phyloP scores from a whole-genome alignment of 2,329 filamentous ascomycete genomes.

The Exophiala calicioides region DNA sequence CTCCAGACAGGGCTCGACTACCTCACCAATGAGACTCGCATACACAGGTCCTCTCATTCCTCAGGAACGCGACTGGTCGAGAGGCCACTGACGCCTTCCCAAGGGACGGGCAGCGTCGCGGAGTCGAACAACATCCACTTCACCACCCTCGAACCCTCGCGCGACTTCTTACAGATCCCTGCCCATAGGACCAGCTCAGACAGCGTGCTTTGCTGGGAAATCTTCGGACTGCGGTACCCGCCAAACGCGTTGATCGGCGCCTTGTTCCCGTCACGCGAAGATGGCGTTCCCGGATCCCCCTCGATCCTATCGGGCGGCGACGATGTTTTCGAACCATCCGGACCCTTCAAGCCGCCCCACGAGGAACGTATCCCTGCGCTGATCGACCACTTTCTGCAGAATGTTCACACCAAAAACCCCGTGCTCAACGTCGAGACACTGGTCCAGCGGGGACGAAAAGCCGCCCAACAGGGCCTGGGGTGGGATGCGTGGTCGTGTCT shows the following conservation, averaged over 20 bases:
- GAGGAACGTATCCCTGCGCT: conserved; percentile 36
- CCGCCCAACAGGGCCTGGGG: conserved; percentile 33
- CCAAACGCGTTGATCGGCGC: conserved; percentile 28
- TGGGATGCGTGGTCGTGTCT: conserved; percentile 40
- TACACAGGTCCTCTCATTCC: conserved; percentile 6
- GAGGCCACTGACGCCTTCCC: too few relatives aligned
- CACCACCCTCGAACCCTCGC: conserved; percentile 2
- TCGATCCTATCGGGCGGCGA: neutral
- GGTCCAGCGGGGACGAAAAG: conserved; percentile 27
- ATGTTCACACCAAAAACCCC: conserved; percentile 42
- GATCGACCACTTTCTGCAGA: conserved; percentile 36
- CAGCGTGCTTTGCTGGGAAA: conserved; percentile 34
- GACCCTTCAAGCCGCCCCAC: conserved; percentile 13
- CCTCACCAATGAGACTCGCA: conserved; percentile 13
- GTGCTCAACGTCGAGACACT: conserved; percentile 37
- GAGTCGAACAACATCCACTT: neutral
- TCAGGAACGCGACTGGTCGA: conserved; percentile 7
- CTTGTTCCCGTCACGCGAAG: conserved; percentile 13
- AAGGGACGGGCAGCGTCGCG: too few relatives aligned
- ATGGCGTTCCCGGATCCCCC: conserved; percentile 2
- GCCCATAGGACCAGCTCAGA: conserved; percentile 32
- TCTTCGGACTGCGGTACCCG: conserved; percentile 30
- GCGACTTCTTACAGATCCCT: conserved; percentile 33
- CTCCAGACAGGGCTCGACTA: conserved; percentile 12
- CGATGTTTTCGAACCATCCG: conserved; percentile 14